Conservation (phyloP, 805 yeast genomes). For the Candida chilensis region DNA sequence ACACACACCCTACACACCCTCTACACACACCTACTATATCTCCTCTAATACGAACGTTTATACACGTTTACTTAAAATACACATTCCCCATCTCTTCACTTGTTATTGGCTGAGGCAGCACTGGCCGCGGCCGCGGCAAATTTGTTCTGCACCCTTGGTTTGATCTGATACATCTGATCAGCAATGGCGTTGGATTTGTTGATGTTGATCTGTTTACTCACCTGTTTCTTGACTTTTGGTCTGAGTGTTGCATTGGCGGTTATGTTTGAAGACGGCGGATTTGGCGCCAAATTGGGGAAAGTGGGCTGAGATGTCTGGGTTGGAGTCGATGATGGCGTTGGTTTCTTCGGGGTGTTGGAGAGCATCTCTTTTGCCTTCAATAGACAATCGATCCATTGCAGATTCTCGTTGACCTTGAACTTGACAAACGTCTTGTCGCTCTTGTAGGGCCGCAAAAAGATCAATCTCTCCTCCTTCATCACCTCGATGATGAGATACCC, state of each 20-base stretch:
- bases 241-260: neutral
- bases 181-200: neutral
- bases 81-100: too few species aligned
- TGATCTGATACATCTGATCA: neutral
- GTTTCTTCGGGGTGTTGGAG: slow-evolving; percentile 8
- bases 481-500: slow-evolving; percentile 64
- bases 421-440: slow-evolving; percentile 13
- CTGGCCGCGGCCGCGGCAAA: slow-evolving; percentile 9
- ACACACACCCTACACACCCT: too few species aligned
- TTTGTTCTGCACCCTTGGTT: slow-evolving; percentile 8
- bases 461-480: slow-evolving; percentile 44
- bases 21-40: too few species aligned
- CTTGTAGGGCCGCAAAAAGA: slow-evolving; percentile 41
- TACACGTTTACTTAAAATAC: too few species aligned
- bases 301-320: neutral
- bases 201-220: too few species aligned
- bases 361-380: slow-evolving; percentile 55
- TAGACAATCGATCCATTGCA: slow-evolving; percentile 65
- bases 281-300: slow-evolving; percentile 1
- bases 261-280: neutral
- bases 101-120: slow-evolving; percentile 8
- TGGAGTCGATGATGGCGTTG: slow-evolving; percentile 2
- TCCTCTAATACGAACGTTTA: too few species aligned
- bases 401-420: slow-evolving; percentile 34
- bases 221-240: neutral